phyloP scores from a whole-genome alignment of 1,284 basidiomycete species.

The Puccinia horiana region DNA sequence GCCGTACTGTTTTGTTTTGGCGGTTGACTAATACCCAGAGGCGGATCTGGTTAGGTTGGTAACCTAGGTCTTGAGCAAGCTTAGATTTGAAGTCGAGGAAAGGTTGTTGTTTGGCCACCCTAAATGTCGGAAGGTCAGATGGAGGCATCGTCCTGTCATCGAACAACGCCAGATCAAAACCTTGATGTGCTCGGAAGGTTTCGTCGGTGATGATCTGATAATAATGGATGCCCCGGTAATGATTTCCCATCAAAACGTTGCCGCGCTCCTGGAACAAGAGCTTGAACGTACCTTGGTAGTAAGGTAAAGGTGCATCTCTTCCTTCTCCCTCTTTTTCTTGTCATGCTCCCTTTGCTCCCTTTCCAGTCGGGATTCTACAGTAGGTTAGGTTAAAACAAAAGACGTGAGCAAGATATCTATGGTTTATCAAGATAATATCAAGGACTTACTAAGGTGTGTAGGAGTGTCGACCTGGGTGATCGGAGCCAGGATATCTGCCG shows the following conservation, averaged over 20 bases:
- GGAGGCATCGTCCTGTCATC: slow-evolving; percentile 97
- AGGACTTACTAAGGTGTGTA: slow-evolving; percentile 77
- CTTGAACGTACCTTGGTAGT: slow-evolving; percentile 74
- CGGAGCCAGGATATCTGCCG: slow-evolving; percentile 82
- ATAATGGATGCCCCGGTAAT: neutral
- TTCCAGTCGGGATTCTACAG: slow-evolving; percentile 79
- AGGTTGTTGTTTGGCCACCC: slow-evolving; percentile 90
- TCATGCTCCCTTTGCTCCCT: slow-evolving; percentile 90
- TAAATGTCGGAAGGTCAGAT: slow-evolving; percentile 89
- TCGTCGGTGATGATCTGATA: slow-evolving; percentile 88
- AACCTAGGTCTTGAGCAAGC: slow-evolving; percentile 84
- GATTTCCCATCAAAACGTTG: neutral
- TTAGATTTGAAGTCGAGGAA: slow-evolving; percentile 90
- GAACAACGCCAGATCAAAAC: slow-evolving; percentile 95
- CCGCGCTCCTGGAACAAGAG: neutral
- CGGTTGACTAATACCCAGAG: slow-evolving; percentile 98
- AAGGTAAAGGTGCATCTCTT: slow-evolving; percentile 97
- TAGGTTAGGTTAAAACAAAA: neutral
- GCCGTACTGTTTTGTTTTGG: slow-evolving; percentile 98
- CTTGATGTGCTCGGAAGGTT: slow-evolving; percentile 87
- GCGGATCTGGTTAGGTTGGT: slow-evolving; percentile 81
- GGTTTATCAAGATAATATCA: neutral
- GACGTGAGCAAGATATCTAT: neutral
- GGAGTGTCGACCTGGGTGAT: slow-evolving; percentile 93
- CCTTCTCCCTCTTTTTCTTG: slow-evolving; percentile 89